A percentile compares a stretch with the other conserved stretches of the same genome.
phyloP scores from a whole-genome alignment of 495 filamentous ascomycete genomes.

The Trichoderma virens region DNA sequence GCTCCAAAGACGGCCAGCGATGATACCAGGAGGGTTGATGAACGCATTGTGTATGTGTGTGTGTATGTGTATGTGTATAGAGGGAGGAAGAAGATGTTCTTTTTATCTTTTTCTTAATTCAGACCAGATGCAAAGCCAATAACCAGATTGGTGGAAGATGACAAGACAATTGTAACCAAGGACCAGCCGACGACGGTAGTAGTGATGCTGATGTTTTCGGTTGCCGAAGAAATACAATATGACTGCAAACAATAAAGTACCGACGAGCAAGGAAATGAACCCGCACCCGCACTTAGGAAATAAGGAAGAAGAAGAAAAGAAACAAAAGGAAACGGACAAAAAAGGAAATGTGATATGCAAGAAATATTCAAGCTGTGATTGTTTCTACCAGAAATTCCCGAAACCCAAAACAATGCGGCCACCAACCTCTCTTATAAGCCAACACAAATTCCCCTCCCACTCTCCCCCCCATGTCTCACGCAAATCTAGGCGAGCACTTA shows the following conservation, averaged over 20 bases:
- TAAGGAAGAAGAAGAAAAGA: constrained; percentile 20
- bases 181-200: background rate
- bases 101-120: background rate
- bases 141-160: background rate
- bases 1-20: constrained; percentile 36
- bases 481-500: background rate
- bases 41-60: constrained; percentile 32
- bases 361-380: constrained; percentile 15
- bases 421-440: background rate
- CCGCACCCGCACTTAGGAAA: too few relatives aligned
- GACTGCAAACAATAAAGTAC: too few relatives aligned
- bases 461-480: background rate
- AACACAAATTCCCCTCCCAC: background rate
- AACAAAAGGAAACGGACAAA: constrained; percentile 24
- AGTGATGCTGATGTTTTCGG: background rate
- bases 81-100: constrained; percentile 11
- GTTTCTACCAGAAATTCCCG: constrained; percentile 1
- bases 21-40: constrained; percentile 35
- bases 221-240: constrained; percentile 10
- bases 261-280: too few relatives aligned
- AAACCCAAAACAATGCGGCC: constrained; percentile 1
- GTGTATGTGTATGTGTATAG: constrained; percentile 8
- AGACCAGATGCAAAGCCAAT: background rate
- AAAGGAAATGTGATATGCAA: constrained; percentile 11
- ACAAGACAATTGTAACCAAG: background rate